These are phyloP conservation scores for Capronia epimyces DNA, from an alignment of 2,329 filamentous ascomycete genomes.

Conservation along the genomic window DNA sequence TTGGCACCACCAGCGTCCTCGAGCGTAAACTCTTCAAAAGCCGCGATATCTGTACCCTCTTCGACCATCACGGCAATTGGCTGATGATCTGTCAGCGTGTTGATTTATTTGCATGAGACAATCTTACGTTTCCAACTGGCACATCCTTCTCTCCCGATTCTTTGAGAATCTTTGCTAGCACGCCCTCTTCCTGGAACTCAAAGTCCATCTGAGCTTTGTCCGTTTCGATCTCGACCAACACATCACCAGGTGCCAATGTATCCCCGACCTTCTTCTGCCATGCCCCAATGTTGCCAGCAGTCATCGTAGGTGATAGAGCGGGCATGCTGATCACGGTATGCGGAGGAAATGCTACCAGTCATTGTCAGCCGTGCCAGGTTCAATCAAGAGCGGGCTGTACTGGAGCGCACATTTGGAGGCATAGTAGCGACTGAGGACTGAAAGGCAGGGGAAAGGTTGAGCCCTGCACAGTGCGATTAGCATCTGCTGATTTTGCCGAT, in stretches of 20 bases:
- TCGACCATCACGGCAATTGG: constrained; percentile 94
- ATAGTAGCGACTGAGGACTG: constrained; percentile 61
- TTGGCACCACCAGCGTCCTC: constrained; percentile 87
- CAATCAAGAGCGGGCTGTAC: constrained; percentile 5
- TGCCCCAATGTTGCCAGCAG: constrained; percentile 85
- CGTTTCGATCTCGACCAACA: constrained; percentile 96
- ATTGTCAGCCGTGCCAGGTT: constrained; percentile 23
- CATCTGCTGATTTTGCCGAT: neutral
- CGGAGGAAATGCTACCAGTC: constrained; percentile 70
- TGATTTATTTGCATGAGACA: constrained; percentile 9
- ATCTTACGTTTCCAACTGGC: constrained; percentile 83
- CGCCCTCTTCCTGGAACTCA: constrained; percentile 97
- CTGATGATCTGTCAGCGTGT: constrained; percentile 47
- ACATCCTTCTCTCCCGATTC: constrained; percentile 92
- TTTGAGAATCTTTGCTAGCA: constrained; percentile 89
- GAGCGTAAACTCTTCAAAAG: constrained; percentile 82
- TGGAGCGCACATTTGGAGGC: constrained; percentile 58
- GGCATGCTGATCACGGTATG: constrained; percentile 98
- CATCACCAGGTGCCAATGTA: constrained; percentile 79
- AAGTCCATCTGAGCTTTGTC: constrained; percentile 99
- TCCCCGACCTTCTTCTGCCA: constrained; percentile 99
- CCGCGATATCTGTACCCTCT: constrained; percentile 77
- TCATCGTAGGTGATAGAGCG: constrained; percentile 96
- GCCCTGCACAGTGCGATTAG: constrained; percentile 19
- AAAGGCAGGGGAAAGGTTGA: constrained; percentile 45